Base-by-base conservation (phyloP, 768 basidiomycete genomes). In the Tricholoma sp. region DNA sequence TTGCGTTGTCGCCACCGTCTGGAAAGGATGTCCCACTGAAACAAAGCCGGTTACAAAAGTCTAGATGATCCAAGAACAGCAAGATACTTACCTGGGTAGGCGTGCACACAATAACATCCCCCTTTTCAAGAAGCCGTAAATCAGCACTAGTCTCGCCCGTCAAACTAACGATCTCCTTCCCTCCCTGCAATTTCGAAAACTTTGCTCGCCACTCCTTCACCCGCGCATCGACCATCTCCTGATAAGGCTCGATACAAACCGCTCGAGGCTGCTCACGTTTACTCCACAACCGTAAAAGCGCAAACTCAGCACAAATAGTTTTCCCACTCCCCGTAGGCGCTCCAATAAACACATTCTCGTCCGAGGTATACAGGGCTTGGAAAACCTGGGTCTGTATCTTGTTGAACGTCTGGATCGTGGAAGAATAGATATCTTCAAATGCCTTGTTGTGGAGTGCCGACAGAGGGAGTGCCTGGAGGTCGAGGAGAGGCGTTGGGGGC, bases 311-410 rank as follows among this genome's bases (percentile, higher is more conserved):
- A 62, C 94, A 96, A 41, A 98, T 89, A 0, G 96, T 98, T 79
- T 99, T 98, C 11, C 97, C 96, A 52, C 90, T 93, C 21, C 97
- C 96, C 0, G 97, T 94, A 0, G 97, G 96, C 0, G 96, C 97
- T 19, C 94, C 95, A 56, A 99, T 86, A 67, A 98, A 95, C 41
- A 96, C 88, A 64, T 96, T 98, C 66, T 98, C 97, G 65, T 98
- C 95, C 0, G 93, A 87, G 0, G 91, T 94, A 70, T 98, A 99
- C 0, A 99, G 79, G 0, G 96, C 95, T 64, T 98, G 94, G 87
- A 99, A 98, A 46, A 97, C 95, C 72, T 98, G 97, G 0, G 94
- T 98, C 69, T 98, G 97, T 59, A 98, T 98, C 73, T 98, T 99
- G 82, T 98, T 98, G 80, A 98, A 98, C 0, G 84, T 85, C 59